phyloP scores from a whole-genome alignment of 306 rosid genomes.

The Astragalus glycyphyllos region DNA sequence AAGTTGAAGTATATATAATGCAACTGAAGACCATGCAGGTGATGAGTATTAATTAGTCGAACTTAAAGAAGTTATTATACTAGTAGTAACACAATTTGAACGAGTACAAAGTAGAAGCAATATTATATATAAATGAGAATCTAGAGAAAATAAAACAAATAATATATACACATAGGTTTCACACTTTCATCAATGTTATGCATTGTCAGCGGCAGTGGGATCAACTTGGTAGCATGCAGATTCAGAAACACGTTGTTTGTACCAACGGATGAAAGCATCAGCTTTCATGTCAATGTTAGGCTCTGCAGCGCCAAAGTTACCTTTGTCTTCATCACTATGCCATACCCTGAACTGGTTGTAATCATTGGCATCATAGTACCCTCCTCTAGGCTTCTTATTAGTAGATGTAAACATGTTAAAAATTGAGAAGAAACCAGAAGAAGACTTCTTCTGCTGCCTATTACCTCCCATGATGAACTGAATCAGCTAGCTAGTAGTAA shows the following conservation, averaged over 20 bases:
- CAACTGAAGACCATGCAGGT: background rate
- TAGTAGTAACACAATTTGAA: background rate
- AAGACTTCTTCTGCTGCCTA: constrained; percentile 53
- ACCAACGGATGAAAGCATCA: constrained; percentile 51
- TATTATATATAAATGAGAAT: background rate
- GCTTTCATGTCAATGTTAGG: constrained; percentile 66
- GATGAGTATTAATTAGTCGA: constrained; percentile 4
- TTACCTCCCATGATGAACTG: constrained; percentile 43
- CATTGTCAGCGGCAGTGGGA: background rate
- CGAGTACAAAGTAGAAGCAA: constrained; percentile 36
- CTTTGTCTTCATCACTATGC: constrained; percentile 69
- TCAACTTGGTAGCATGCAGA: constrained; percentile 47
- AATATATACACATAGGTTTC: constrained; percentile 11
- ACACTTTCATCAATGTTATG: constrained; percentile 6
- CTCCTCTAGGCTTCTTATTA: constrained; percentile 40
- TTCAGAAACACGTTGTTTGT: constrained; percentile 53
- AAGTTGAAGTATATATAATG: background rate
- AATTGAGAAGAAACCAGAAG: constrained; percentile 54
- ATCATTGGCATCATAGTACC: constrained; percentile 36
- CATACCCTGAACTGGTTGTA: constrained; percentile 43
- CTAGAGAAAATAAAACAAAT: too few relatives aligned
- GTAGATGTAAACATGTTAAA: constrained; percentile 56
- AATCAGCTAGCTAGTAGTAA: background rate
- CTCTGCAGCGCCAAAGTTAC: constrained; percentile 59
- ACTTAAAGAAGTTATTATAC: constrained; percentile 9